These are phyloP conservation scores for Oryza australiensis DNA, from an alignment of 176 grass and related monocot genomes.

Conservation along the genomic window DNA sequence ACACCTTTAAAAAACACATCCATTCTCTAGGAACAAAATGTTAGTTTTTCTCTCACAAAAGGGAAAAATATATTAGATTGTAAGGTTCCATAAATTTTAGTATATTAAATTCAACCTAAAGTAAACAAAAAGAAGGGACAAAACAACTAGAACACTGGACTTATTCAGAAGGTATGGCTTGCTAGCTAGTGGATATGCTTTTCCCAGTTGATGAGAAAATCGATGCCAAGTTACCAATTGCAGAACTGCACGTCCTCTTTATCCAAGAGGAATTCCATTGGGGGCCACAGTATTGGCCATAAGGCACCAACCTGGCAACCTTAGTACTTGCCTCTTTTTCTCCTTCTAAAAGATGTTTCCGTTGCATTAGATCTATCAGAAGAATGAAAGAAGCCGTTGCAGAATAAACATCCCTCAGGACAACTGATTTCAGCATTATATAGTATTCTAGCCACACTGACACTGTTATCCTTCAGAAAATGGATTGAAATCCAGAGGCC, in stretches of 20 bases:
- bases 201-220: slow-evolving; percentile 30
- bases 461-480: not conserved
- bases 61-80: not conserved
- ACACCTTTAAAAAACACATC: slow-evolving; percentile 15
- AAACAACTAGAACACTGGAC: not conserved
- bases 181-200: slow-evolving; percentile 34
- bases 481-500: not conserved
- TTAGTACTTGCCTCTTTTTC: slow-evolving; percentile 23
- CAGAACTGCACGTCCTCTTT: slow-evolving; percentile 38
- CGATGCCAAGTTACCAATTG: slow-evolving; percentile 39
- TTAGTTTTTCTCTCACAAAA: not conserved
- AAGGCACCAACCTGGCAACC: slow-evolving; percentile 8
- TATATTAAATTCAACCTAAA: slow-evolving; percentile 12
- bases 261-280: slow-evolving; percentile 36
- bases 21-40: slow-evolving; percentile 1
- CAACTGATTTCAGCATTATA: not conserved
- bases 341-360: slow-evolving; percentile 17
- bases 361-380: slow-evolving; percentile 27
- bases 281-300: slow-evolving; percentile 23
- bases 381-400: slow-evolving; percentile 21
- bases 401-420: slow-evolving; percentile 15
- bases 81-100: not conserved
- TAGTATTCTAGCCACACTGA: not conserved
- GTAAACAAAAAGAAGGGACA: slow-evolving; percentile 11
- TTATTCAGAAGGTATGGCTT: not conserved